These are phyloP conservation scores for Fusarium sororula DNA, from an alignment of 2,329 filamentous ascomycete species.

Conservation along the genomic window DNA sequence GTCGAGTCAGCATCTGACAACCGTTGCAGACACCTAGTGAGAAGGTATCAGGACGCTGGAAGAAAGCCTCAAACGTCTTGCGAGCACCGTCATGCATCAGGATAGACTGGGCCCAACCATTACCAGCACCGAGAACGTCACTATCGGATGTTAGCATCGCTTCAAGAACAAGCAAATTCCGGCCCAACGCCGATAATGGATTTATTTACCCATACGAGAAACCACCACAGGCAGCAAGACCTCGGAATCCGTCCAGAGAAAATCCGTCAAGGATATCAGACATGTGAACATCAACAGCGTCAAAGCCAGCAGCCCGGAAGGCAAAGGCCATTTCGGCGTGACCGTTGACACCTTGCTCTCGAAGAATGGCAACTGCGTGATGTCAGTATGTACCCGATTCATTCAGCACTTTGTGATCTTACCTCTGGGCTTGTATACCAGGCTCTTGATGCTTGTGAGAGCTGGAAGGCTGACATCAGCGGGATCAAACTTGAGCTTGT, in stretches of 20 bases:
- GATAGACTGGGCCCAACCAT: constrained; percentile 95
- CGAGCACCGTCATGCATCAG: constrained; percentile 82
- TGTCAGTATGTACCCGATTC: constrained; percentile 56
- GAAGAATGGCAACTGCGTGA: constrained; percentile 86
- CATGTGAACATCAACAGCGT: constrained; percentile 95
- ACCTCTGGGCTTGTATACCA: constrained; percentile 66
- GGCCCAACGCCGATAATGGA: too few species aligned
- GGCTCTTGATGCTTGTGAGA: constrained; percentile 56
- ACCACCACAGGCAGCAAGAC: constrained; percentile 93
- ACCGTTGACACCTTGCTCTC: constrained; percentile 95
- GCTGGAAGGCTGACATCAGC: constrained; percentile 76
- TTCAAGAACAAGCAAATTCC: not conserved
- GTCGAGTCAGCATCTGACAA: constrained; percentile 89
- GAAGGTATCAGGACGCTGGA: constrained; percentile 89
- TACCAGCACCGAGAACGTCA: constrained; percentile 85
- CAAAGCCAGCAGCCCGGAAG: constrained; percentile 90
- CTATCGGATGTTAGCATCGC: constrained; percentile 20
- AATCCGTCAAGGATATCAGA: constrained; percentile 85
- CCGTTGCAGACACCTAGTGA: constrained; percentile 96
- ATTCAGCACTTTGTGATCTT: constrained; percentile 9
- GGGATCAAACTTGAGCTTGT: constrained; percentile 83
- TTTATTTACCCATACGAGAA: constrained; percentile 82
- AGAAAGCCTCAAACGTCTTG: constrained; percentile 84
- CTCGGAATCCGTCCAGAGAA: constrained; percentile 83
- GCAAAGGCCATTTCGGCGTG: constrained; percentile 98